phyloP scores from a whole-genome alignment of 345 rosid genomes.

The Streptanthus diversifolius region DNA sequence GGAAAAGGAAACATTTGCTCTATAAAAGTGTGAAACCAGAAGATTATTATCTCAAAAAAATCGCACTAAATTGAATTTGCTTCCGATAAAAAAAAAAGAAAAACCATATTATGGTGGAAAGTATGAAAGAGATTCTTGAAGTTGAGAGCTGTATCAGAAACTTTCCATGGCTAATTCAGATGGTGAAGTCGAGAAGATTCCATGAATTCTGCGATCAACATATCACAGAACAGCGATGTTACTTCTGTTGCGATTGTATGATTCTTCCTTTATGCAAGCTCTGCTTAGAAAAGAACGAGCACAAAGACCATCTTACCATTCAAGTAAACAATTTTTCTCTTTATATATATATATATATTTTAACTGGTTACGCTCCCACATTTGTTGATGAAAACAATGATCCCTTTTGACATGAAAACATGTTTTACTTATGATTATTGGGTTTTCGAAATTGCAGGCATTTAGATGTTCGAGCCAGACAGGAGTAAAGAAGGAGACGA shows the following conservation, averaged over 20 bases:
- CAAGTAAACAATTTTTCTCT: slow-evolving; percentile 5
- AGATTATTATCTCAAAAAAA: neutral
- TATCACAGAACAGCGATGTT: neutral
- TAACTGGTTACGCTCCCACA: neutral
- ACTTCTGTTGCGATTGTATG: slow-evolving; percentile 31
- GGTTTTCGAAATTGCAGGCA: neutral
- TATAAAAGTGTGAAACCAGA: neutral
- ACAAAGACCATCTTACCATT: slow-evolving; percentile 9
- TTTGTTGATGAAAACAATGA: neutral
- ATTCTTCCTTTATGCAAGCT: slow-evolving; percentile 12
- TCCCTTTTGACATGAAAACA: neutral
- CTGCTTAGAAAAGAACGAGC: neutral
- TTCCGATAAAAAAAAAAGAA: neutral
- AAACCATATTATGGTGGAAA: slow-evolving; percentile 3
- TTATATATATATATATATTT: neutral
- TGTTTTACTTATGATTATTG: neutral
- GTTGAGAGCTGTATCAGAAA: neutral
- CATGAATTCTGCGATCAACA: slow-evolving; percentile 22
- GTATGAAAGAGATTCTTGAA: neutral
- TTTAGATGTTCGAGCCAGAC: slow-evolving; percentile 18
- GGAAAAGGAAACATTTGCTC: neutral
- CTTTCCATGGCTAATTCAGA: slow-evolving; percentile 25
- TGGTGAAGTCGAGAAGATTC: slow-evolving; percentile 21
- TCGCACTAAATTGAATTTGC: neutral
- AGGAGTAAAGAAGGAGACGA: neutral